phyloP scores from a whole-genome alignment of 1,284 basidiomycete species.

The Crucibulum cyathiforme region DNA sequence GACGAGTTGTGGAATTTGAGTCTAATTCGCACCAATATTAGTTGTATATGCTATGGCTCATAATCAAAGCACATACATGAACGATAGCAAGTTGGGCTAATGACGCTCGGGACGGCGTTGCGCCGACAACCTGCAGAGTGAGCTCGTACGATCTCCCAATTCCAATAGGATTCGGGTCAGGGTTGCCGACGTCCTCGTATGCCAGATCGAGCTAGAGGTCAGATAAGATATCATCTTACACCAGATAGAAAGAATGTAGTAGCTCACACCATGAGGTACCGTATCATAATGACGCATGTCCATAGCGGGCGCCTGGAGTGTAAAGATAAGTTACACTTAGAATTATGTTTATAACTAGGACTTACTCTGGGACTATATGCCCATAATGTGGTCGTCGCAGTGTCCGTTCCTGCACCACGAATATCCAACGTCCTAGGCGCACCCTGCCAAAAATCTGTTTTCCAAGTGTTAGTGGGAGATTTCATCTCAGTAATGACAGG shows the following conservation, averaged over 20 bases:
- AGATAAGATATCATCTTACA: neutral
- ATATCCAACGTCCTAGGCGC: slow-evolving; percentile 47
- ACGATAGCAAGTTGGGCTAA: slow-evolving; percentile 37
- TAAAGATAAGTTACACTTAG: neutral
- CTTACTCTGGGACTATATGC: slow-evolving; percentile 45
- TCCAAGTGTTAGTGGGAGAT: neutral
- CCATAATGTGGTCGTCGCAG: slow-evolving; percentile 44
- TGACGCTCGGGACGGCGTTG: slow-evolving; percentile 39
- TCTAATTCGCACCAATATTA: slow-evolving; percentile 21
- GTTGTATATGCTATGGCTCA: neutral
- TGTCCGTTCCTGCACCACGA: slow-evolving; percentile 37
- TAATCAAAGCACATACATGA: slow-evolving; percentile 26
- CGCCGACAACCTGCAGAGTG: slow-evolving; percentile 38
- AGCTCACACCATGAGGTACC: slow-evolving; percentile 43
- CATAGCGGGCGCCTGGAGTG: slow-evolving; percentile 39
- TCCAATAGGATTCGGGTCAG: slow-evolving; percentile 45
- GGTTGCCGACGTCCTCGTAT: slow-evolving; percentile 51
- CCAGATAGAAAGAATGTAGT: neutral
- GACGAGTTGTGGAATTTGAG: slow-evolving; percentile 40
- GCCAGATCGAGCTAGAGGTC: slow-evolving; percentile 41
- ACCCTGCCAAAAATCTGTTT: slow-evolving; percentile 49
- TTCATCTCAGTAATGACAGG: no score
- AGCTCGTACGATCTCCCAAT: slow-evolving; percentile 48
- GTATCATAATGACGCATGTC: slow-evolving; percentile 52
- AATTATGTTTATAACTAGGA: neutral